A percentile compares a stretch with the other conserved stretches of the same genome.
Evolutionary conservation across 352 stramenopile species (phyloP).

Genomic region (Pythium oligandrum): DNA sequence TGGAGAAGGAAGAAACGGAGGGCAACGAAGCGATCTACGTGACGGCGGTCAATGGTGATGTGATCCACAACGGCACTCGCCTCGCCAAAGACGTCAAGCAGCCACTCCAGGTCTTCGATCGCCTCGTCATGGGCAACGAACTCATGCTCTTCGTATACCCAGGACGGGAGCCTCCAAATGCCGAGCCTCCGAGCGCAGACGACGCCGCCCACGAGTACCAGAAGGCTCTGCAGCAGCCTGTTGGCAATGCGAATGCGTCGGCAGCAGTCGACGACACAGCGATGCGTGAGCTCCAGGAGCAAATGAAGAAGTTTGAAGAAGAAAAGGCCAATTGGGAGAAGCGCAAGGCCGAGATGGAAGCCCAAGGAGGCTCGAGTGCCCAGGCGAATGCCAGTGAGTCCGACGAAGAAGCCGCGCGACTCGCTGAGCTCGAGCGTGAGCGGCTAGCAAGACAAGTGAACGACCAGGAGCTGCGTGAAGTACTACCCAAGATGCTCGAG

Average conservation of each 20-base stretch:
- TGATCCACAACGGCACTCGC: conserved; percentile 84
- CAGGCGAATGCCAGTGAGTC: conserved; percentile 6
- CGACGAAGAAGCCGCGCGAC: conserved; percentile 31
- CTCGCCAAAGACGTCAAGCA: conserved; percentile 34
- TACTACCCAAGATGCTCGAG: conserved; percentile 90
- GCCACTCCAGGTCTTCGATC: conserved; percentile 60
- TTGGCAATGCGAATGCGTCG: neutral
- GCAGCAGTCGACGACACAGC: conserved; percentile 57
- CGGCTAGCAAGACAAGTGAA: conserved; percentile 72
- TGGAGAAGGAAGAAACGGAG: conserved; percentile 45
- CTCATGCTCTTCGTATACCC: conserved; percentile 83
- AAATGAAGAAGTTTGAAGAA: conserved; percentile 88
- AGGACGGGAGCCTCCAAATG: conserved; percentile 25
- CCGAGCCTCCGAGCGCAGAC: conserved; percentile 69
- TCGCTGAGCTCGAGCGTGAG: conserved; percentile 56
- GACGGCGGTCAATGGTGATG: conserved; percentile 69
- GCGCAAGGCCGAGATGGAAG: conserved; percentile 57
- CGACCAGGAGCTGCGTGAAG: conserved; percentile 90
- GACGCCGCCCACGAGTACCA: conserved; percentile 88
- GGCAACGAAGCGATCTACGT: conserved; percentile 28
- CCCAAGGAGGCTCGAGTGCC: neutral
- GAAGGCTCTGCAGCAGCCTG: conserved; percentile 50
- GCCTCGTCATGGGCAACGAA: conserved; percentile 82
- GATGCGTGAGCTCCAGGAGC: conserved; percentile 82
- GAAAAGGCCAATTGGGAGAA: conserved; percentile 87